Evolutionary conservation across 179 eudicot genomes (phyloP).

Genomic region (Nepenthes alata): DNA sequence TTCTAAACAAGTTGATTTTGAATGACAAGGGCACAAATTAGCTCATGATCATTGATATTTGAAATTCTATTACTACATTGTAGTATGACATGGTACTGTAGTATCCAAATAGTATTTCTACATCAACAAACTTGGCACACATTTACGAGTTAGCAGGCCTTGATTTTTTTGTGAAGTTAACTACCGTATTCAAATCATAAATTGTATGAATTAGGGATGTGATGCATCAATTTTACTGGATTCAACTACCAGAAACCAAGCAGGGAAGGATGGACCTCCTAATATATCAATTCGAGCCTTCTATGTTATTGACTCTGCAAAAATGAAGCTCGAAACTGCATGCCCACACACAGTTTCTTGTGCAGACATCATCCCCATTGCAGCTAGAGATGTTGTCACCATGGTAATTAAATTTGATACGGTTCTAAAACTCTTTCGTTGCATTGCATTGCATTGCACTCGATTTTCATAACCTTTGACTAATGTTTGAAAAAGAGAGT

Average conservation of each 20-base stretch:
- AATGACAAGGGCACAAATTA: no score
- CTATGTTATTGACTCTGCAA: constrained; percentile 56
- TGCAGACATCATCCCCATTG: constrained; percentile 36
- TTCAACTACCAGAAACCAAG: constrained; percentile 47
- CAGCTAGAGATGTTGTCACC: constrained; percentile 54
- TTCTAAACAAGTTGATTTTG: no score
- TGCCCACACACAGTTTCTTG: constrained; percentile 52
- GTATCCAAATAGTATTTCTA: no score
- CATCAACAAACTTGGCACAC: no score
- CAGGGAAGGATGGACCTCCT: constrained; percentile 73
- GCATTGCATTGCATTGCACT: neutral
- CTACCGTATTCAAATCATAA: no score
- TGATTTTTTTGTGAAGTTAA: no score
- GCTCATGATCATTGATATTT: no score
- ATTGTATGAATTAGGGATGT: constrained; percentile 32
- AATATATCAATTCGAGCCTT: constrained; percentile 52
- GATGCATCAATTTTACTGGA: constrained; percentile 61
- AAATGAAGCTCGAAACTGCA: constrained; percentile 47
- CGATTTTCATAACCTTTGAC: neutral
- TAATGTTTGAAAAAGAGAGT: no score
- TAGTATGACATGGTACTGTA: no score
- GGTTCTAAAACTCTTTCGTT: neutral
- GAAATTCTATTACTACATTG: no score
- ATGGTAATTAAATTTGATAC: constrained; percentile 23
- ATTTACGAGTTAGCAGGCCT: no score